Percentiles rank a stretch among this genome's conserved stretches.
Evolutionary conservation across 139 green algal species (phyloP).

Genomic region (Asterochloris erici): DNA sequence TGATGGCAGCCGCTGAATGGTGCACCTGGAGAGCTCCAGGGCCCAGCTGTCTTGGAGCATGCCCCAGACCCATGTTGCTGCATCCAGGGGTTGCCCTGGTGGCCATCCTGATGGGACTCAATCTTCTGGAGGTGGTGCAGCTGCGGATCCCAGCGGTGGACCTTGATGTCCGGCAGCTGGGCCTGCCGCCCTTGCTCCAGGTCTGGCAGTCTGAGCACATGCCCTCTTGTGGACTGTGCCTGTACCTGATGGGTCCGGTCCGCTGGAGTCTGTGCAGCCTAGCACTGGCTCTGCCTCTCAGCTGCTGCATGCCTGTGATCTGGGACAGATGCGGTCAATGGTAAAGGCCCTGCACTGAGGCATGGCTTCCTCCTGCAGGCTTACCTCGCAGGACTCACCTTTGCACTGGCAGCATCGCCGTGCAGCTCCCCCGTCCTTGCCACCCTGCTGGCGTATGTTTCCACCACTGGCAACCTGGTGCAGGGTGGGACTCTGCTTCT

Average conservation of each 20-base stretch:
- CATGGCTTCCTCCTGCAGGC: too few species aligned
- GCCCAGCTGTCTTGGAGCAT: too few species aligned
- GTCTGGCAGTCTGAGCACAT: not conserved
- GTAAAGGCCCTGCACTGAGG: too few species aligned
- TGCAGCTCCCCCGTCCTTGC: conserved; percentile 95
- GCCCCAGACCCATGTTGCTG: too few species aligned
- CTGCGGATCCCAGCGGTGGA: conserved; percentile 77
- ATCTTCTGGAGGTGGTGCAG: conserved; percentile 86
- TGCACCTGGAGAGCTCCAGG: too few species aligned
- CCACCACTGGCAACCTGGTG: conserved; percentile 52
- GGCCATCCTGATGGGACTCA: conserved; percentile 91
- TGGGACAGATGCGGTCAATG: too few species aligned
- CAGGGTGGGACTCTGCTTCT: conserved; percentile 82
- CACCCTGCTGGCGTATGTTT: conserved; percentile 90
- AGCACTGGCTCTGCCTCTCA: too few species aligned
- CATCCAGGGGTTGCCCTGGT: conserved; percentile 48
- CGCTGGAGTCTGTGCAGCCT: too few species aligned
- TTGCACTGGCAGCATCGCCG: conserved; percentile 93
- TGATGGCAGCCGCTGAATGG: too few species aligned
- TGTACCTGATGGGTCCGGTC: too few species aligned
- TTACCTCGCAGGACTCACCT: conserved; percentile 66
- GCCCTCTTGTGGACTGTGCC: too few species aligned
- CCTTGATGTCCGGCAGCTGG: conserved; percentile 61
- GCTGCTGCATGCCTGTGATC: too few species aligned
- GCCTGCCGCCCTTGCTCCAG: conserved; percentile 30